These are phyloP conservation scores for Astrothelium subdiscretum DNA, from an alignment of 495 filamentous ascomycete genomes.

Conservation along the genomic window DNA sequence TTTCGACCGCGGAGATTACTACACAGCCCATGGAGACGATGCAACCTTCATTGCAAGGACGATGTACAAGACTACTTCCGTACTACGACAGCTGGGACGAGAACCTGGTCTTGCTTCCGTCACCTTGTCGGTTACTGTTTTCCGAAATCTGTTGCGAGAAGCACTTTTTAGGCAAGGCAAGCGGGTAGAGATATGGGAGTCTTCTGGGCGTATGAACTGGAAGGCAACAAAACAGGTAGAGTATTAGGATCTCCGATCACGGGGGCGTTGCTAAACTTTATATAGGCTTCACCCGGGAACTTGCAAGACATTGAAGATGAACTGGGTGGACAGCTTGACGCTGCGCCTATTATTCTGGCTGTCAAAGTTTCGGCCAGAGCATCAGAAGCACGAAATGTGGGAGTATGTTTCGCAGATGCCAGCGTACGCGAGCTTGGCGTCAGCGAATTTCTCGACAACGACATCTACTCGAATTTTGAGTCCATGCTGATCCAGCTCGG, in stretches of 20 bases:
- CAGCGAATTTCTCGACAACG: constrained; percentile 96
- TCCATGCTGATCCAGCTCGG: constrained; percentile 91
- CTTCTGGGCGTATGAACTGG: constrained; percentile 71
- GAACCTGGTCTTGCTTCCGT: constrained; percentile 81
- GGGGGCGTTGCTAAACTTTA: constrained; percentile 1
- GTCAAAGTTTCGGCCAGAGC: constrained; percentile 87
- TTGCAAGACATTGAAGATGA: constrained; percentile 96
- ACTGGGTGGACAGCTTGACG: constrained; percentile 74
- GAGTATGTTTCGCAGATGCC: constrained; percentile 96
- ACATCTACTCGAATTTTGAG: constrained; percentile 96
- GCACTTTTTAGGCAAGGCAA: constrained; percentile 84
- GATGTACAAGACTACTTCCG: constrained; percentile 94
- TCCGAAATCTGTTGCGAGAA: constrained; percentile 90
- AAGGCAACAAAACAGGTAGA: constrained; percentile 63
- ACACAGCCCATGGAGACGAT: constrained; percentile 86
- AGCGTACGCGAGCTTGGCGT: constrained; percentile 92
- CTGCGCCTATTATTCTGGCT: constrained; percentile 84
- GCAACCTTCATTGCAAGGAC: constrained; percentile 88
- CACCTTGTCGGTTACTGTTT: constrained; percentile 85
- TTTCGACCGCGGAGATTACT: constrained; percentile 91
- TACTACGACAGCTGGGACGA: constrained; percentile 77
- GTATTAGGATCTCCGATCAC: neutral
- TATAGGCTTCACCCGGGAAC: constrained; percentile 77
- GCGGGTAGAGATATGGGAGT: constrained; percentile 81
- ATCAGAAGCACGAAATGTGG: constrained; percentile 72